Evolutionary conservation across 2,329 filamentous ascomycete genomes (phyloP).

Genomic region (Neonectria faginata): DNA sequence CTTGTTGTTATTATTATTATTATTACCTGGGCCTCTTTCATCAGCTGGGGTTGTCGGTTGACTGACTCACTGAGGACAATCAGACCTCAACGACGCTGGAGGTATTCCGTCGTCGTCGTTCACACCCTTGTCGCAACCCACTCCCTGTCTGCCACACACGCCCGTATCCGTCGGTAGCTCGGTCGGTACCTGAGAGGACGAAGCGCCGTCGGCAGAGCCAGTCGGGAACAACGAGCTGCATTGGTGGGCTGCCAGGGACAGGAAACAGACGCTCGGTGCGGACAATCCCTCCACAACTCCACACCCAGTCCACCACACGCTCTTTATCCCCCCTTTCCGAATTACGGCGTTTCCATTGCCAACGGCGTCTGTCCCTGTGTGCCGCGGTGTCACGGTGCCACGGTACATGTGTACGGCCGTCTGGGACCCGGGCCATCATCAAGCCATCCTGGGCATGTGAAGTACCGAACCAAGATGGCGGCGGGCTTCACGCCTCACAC

Average conservation of each 20-base stretch:
- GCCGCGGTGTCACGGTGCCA: background rate
- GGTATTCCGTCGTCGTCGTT: background rate
- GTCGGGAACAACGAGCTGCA: constrained; percentile 1
- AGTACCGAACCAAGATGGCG: constrained; percentile 6
- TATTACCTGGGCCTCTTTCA: background rate
- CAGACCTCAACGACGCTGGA: background rate
- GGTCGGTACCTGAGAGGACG: constrained; percentile 35
- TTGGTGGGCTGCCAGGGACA: constrained; percentile 25
- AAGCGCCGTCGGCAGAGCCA: constrained; percentile 30
- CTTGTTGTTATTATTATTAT: background rate
- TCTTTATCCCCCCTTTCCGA: background rate
- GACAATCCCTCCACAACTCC: background rate
- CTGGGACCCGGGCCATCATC: background rate
- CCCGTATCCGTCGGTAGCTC: constrained; percentile 32
- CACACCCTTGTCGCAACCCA: constrained; percentile 36
- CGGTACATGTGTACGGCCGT: too few species aligned
- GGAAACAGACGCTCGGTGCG: background rate
- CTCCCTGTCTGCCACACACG: constrained; percentile 45
- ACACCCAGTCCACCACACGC: background rate
- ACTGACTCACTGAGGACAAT: too few species aligned
- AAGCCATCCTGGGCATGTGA: background rate
- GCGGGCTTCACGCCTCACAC: background rate
- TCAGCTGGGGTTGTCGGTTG: background rate
- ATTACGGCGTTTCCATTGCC: constrained; percentile 35
- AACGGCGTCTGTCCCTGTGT: background rate